Conservation (phyloP, 2,329 filamentous ascomycete genomes). For the Colletotrichum truncatum region DNA sequence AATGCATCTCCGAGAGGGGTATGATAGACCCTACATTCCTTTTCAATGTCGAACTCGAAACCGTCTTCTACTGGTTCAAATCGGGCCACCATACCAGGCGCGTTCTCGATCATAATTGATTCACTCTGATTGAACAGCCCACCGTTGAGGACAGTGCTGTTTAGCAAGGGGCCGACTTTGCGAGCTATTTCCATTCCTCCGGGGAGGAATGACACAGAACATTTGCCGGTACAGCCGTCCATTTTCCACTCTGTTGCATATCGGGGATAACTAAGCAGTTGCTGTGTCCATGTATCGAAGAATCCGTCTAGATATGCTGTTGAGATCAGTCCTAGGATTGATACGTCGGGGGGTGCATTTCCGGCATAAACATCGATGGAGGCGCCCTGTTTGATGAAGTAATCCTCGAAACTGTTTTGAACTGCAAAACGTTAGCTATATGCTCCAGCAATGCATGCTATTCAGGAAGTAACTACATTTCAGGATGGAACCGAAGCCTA, state of each 20-base stretch:
- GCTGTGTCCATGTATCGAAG: conserved; percentile 28
- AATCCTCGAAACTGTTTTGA: conserved; percentile 29
- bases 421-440: background rate
- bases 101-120: conserved; percentile 28
- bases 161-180: conserved; percentile 23
- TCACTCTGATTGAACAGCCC: conserved; percentile 24
- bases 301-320: conserved; percentile 31
- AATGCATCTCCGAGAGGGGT: conserved; percentile 28
- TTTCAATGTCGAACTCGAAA: conserved; percentile 19
- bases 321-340: conserved; percentile 19
- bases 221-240: conserved; percentile 22
- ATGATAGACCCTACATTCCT: conserved; percentile 31
- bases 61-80: conserved; percentile 19
- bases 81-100: conserved; percentile 26
- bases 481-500: conserved; percentile 20
- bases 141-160: conserved; percentile 30
- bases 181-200: conserved; percentile 31
- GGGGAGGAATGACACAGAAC: conserved; percentile 30
- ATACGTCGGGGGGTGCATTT: conserved; percentile 25
- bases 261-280: conserved; percentile 30
- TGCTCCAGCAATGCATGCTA: background rate
- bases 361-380: conserved; percentile 32
- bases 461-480: background rate
- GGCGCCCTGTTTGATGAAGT: conserved; percentile 24
- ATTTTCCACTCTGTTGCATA: conserved; percentile 30